These are phyloP conservation scores for Myxozyma neglecta DNA, from an alignment of 805 yeast genomes.

Conservation along the genomic window DNA sequence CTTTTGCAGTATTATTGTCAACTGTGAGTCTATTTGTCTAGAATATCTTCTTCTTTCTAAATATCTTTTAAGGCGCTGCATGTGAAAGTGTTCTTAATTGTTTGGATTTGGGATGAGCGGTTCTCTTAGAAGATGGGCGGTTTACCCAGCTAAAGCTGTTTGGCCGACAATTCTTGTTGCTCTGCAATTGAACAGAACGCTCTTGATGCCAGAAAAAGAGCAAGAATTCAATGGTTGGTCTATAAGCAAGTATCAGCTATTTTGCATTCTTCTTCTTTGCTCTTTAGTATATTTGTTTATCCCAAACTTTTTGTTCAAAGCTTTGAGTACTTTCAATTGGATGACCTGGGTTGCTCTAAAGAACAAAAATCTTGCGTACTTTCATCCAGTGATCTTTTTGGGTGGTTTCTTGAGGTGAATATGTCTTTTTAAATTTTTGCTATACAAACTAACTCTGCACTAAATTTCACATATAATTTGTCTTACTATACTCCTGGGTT, in stretches of 20 bases:
- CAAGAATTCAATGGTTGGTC: conserved; percentile 60
- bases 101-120: conserved; percentile 70
- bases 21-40: not conserved
- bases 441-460: conserved; percentile 38
- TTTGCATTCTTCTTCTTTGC: conserved; percentile 46
- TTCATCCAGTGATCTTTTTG: conserved; percentile 66
- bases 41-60: not conserved
- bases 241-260: conserved; percentile 52
- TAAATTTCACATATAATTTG: conserved; percentile 30
- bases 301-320: conserved; percentile 63
- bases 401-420: conserved; percentile 37
- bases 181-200: conserved; percentile 44
- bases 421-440: conserved; percentile 5
- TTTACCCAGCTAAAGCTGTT: conserved; percentile 47
- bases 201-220: conserved; percentile 43
- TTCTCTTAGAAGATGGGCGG: conserved; percentile 52
- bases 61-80: conserved; percentile 7
- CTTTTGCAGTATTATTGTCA: conserved; percentile 50
- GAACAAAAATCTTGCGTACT: conserved; percentile 52
- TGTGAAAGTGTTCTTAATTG: not conserved
- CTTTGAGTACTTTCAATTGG: conserved; percentile 63
- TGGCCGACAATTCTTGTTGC: conserved; percentile 57
- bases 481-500: conserved; percentile 21
- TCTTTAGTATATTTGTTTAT: conserved; percentile 64
- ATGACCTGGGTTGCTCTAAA: conserved; percentile 34